phyloP scores from a whole-genome alignment of 768 basidiomycete species.

The Sporobolomyces phaffii region DNA sequence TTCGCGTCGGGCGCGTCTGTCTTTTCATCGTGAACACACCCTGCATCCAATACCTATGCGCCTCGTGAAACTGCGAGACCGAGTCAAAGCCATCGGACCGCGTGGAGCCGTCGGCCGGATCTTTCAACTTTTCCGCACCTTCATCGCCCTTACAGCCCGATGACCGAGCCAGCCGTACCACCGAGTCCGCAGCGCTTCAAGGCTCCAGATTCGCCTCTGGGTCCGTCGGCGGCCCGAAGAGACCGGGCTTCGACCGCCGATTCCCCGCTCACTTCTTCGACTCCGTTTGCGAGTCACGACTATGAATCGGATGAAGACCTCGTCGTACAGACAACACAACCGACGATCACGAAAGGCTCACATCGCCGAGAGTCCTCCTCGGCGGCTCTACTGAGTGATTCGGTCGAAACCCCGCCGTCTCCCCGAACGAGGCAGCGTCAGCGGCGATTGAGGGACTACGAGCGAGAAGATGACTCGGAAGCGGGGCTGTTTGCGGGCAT shows the following conservation, averaged over 20 bases:
- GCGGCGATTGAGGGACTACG: not conserved
- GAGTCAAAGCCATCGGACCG: too few species aligned
- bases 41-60: too few species aligned
- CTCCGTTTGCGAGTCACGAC: not conserved
- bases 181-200: not conserved
- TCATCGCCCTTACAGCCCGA: too few species aligned
- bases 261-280: not conserved
- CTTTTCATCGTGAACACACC: too few species aligned
- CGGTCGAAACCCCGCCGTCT: not conserved
- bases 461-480: not conserved
- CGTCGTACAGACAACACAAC: not conserved
- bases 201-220: not conserved
- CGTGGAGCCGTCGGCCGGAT: too few species aligned
- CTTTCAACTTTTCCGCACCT: too few species aligned
- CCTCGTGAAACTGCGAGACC: too few species aligned
- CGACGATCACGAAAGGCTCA: not conserved
- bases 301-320: constrained; percentile 2
- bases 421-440: not conserved
- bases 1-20: too few species aligned
- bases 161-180: not conserved
- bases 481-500: not conserved
- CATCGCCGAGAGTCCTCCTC: constrained; percentile 6
- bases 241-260: too few species aligned
- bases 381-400: not conserved
- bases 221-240: too few species aligned